Conservation (phyloP, 139 green algal species). For the Diplosphaera chodatii region DNA sequence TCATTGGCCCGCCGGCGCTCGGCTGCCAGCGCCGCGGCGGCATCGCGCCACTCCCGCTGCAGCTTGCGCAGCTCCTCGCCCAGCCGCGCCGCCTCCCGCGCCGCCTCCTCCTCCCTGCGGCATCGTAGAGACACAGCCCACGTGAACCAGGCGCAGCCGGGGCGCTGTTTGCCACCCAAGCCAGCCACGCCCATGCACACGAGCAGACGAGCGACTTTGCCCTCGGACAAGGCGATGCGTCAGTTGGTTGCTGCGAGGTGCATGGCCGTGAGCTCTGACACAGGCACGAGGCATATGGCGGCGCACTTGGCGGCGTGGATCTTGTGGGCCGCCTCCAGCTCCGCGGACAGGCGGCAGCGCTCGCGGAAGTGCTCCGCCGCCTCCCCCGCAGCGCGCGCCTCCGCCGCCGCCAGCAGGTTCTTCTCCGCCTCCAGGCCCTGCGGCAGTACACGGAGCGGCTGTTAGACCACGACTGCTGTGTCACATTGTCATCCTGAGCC, state of each 20-base stretch:
- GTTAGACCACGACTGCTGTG: no score
- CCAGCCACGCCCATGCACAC: no score
- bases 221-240: no score
- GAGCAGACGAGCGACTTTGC: no score
- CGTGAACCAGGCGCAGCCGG: no score
- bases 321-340: slow-evolving; percentile 27
- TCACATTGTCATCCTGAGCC: no score
- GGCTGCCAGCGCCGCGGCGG: slow-evolving; percentile 13
- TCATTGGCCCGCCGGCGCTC: slow-evolving; percentile 5
- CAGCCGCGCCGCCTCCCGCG: slow-evolving; percentile 7
- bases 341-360: slow-evolving; percentile 35
- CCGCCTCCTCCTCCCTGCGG: slow-evolving; percentile 1
- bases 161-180: no score
- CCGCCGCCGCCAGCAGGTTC: slow-evolving; percentile 23
- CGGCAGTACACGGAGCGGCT: no score
- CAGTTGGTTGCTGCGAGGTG: no score
- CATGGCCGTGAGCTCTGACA: no score
- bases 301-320: slow-evolving; percentile 2
- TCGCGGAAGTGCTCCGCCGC: slow-evolving; percentile 18
- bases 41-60: slow-evolving; percentile 26
- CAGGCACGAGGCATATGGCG: neutral
- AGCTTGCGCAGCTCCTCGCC: slow-evolving; percentile 24
- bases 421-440: slow-evolving; percentile 36
- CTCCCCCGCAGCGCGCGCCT: slow-evolving; percentile 23
- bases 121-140: no score